Conservation (phyloP, 768 basidiomycete genomes). For the Russula earlei region DNA sequence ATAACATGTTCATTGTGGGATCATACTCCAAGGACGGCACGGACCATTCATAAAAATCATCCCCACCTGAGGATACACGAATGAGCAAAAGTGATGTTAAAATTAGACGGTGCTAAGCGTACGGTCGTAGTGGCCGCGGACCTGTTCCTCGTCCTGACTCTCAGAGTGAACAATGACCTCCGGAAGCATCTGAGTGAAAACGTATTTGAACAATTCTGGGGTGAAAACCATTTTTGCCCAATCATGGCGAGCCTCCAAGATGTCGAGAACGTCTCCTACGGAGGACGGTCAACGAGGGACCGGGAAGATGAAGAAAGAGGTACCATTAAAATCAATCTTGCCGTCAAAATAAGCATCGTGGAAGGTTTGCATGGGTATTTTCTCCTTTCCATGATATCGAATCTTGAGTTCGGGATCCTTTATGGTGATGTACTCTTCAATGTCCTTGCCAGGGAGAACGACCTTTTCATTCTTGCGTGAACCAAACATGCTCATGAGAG, state of each 20-base stretch:
- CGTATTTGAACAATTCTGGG: constrained; percentile 86
- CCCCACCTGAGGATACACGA: constrained; percentile 49
- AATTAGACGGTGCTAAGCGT: constrained; percentile 23
- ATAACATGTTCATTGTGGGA: not conserved
- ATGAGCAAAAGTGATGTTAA: constrained; percentile 10
- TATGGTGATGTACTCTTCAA: constrained; percentile 87
- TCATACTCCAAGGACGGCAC: constrained; percentile 6
- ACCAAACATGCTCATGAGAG: constrained; percentile 74
- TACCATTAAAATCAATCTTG: constrained; percentile 94
- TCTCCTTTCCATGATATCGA: constrained; percentile 72
- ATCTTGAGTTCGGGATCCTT: constrained; percentile 74
- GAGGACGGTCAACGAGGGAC: constrained; percentile 6
- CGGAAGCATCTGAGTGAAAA: constrained; percentile 80
- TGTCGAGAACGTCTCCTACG: constrained; percentile 84
- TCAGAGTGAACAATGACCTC: constrained; percentile 90
- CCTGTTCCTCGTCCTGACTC: constrained; percentile 88
- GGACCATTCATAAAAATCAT: constrained; percentile 92
- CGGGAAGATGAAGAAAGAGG: constrained; percentile 19
- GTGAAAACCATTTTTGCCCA: constrained; percentile 93
- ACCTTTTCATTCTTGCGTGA: constrained; percentile 78
- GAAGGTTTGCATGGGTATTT: constrained; percentile 97
- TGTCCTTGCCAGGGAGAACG: constrained; percentile 69
- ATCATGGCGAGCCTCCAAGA: constrained; percentile 91
- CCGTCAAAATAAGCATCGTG: constrained; percentile 96
- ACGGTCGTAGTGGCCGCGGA: constrained; percentile 94